A percentile compares a stretch with the other conserved stretches of the same genome.
Conservation (phyloP, 2,329 filamentous ascomycete genomes). For the Cercospora sojina region DNA sequence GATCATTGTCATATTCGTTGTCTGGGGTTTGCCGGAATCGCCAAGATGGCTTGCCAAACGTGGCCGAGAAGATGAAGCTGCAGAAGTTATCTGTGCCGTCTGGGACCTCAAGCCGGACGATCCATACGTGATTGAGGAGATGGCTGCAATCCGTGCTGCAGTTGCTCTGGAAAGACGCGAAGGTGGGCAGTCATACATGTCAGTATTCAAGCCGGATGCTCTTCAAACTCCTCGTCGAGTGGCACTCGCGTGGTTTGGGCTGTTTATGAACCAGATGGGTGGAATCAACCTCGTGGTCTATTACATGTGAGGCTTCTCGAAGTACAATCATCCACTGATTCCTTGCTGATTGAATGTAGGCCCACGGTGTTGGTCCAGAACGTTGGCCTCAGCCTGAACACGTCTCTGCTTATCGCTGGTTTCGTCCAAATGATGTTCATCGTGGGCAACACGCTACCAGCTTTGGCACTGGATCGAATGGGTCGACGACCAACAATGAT, state of each 20-base stretch:
- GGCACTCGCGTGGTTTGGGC: slow-evolving; percentile 38
- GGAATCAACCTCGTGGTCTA: slow-evolving; percentile 42
- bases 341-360: slow-evolving; percentile 3
- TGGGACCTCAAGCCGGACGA: slow-evolving; percentile 29
- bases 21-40: slow-evolving; percentile 18
- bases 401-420: slow-evolving; percentile 47
- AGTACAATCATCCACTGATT: too few species aligned
- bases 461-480: slow-evolving; percentile 44
- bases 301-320: slow-evolving; percentile 45
- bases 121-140: slow-evolving; percentile 29
- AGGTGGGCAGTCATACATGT: slow-evolving; percentile 35
- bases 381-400: slow-evolving; percentile 44
- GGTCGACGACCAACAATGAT: slow-evolving; percentile 28
- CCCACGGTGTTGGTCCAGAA: slow-evolving; percentile 40
- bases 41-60: slow-evolving; percentile 33
- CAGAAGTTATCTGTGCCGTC: slow-evolving; percentile 31
- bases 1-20: slow-evolving; percentile 40
- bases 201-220: slow-evolving; percentile 38
- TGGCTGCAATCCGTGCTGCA: slow-evolving; percentile 36
- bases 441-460: slow-evolving; percentile 46
- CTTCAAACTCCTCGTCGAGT: slow-evolving; percentile 41
- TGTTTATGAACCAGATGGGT: slow-evolving; percentile 42
- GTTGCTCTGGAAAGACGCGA: slow-evolving; percentile 38
- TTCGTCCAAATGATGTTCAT: slow-evolving; percentile 41
- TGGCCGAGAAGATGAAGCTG: slow-evolving; percentile 29